Evolutionary conservation across 1,284 basidiomycete genomes (phyloP).

Genomic region (Wallemia hederae): DNA sequence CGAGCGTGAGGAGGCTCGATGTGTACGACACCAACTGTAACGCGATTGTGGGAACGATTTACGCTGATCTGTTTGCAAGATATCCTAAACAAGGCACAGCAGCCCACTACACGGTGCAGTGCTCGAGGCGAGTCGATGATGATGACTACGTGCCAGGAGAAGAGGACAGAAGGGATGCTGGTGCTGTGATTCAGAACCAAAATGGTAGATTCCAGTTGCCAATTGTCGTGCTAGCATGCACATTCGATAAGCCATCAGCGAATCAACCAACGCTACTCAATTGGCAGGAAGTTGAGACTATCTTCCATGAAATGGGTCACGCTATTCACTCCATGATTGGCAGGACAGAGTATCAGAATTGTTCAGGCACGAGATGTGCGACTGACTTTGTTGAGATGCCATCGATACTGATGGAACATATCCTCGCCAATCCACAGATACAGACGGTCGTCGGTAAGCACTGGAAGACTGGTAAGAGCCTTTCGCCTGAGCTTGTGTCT

Average conservation of each 20-base stretch:
- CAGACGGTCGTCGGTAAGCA: slow-evolving; percentile 43
- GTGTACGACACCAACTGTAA: slow-evolving; percentile 53
- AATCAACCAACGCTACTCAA: slow-evolving; percentile 41
- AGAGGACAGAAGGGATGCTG: slow-evolving; percentile 5
- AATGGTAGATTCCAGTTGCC: slow-evolving; percentile 59
- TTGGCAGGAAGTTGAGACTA: slow-evolving; percentile 81
- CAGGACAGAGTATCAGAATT: slow-evolving; percentile 87
- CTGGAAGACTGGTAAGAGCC: slow-evolving; percentile 29
- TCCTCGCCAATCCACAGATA: slow-evolving; percentile 55
- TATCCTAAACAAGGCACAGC: slow-evolving; percentile 66
- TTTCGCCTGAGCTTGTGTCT: slow-evolving; percentile 30
- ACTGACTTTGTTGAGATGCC: slow-evolving; percentile 96
- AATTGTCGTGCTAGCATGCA: slow-evolving; percentile 67
- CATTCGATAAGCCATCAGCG: slow-evolving; percentile 42
- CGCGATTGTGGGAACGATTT: slow-evolving; percentile 78
- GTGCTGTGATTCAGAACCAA: slow-evolving; percentile 19
- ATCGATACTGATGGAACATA: slow-evolving; percentile 92
- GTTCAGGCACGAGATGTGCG: slow-evolving; percentile 88
- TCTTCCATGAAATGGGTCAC: slow-evolving; percentile 98
- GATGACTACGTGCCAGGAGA: slow-evolving; percentile 30
- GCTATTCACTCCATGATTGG: slow-evolving; percentile 99
- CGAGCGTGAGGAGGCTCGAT: slow-evolving; percentile 63
- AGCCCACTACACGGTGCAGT: slow-evolving; percentile 90
- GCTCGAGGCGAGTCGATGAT: slow-evolving; percentile 66
- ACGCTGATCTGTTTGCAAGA: slow-evolving; percentile 66